Evolutionary conservation across 768 basidiomycete species (phyloP), one percentile per base, ranked within the genome.

Genomic region (Auriscalpium microsporum): DNA sequence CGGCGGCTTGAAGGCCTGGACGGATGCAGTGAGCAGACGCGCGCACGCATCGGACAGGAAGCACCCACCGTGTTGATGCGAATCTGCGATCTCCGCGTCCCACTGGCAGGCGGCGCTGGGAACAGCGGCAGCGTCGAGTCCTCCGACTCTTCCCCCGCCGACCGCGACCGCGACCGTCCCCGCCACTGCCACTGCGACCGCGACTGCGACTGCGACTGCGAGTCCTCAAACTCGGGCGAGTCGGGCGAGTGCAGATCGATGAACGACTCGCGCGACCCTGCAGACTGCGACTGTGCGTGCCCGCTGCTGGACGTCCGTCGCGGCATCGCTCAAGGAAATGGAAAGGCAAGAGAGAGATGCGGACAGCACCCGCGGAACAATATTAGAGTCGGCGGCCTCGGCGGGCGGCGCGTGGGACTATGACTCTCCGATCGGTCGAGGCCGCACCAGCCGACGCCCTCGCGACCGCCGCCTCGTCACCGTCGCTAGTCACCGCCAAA

Each of bases 191-290:
- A n/a, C n/a, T n/a, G n/a, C n/a, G n/a, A n/a, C n/a, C n/a, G 42
- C 13, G 49, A 50, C 33, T 48, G 52, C 14, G 64, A 54, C 21
- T 3, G 21, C n/a, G n/a, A n/a, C n/a, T 21, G 21, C 21, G 21
- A 21, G 21, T 21, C 21, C 21, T 3, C 21, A 21, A 21, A 60
- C 38, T 34, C 48, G 28, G 44, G 59, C 46, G 57, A 65, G 60
- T 17, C 63, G 58, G 55, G 71, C 2, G 78, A 73, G 49, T 65
- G 66, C 48, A 80, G 65, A 66, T 79, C 76, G 46, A 79, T 77
- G 61, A 78, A 78, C 35, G 78, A 79, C 55, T 69, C 66, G 57
- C 64, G 68, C 58, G 58, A 48, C 53, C 17, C 34, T 4, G 45
- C 7, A 10, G 53, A 52, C 34, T 11, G 49, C 40, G 40, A n/a